Conservation (phyloP, 108 stramenopile genomes). For the Craspedostauros australis region DNA sequence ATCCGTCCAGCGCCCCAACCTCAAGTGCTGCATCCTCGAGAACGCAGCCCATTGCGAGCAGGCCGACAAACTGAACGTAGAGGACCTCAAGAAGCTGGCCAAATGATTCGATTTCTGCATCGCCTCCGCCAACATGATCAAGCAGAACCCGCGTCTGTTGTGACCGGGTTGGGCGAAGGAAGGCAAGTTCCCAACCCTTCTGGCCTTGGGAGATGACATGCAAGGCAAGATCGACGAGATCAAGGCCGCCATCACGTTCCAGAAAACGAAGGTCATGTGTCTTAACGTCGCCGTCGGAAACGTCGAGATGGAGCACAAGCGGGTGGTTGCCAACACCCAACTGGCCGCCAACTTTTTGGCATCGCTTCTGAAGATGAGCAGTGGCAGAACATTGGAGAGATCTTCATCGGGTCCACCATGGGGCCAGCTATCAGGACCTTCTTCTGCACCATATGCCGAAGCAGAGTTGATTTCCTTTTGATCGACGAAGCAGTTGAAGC, state of each 20-base stretch:
- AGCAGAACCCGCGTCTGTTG: conserved; percentile 99
- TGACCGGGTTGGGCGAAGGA: conserved; percentile 99
- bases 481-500: no score
- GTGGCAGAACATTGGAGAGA: conserved; percentile 99
- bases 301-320: conserved; percentile 83
- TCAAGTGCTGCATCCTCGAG: conserved; percentile 98
- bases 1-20: conserved; percentile 86
- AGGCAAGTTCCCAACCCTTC: conserved; percentile 99
- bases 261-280: conserved; percentile 99
- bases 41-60: conserved; percentile 98
- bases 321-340: conserved; percentile 95
- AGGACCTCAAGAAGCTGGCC: conserved; percentile 99
- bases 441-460: conserved; percentile 91
- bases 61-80: conserved; percentile 97
- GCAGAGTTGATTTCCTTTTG: no score
- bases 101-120: conserved; percentile 99
- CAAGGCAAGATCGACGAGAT: conserved; percentile 98
- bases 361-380: conserved; percentile 98
- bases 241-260: conserved; percentile 99
- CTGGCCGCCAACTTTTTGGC: conserved; percentile 98
- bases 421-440: conserved; percentile 97
- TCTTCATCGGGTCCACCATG: conserved; percentile 99
- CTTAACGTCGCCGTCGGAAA: conserved; percentile 98
- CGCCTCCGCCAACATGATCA: conserved; percentile 98
- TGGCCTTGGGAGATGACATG: conserved; percentile 88